Evolutionary conservation across 129 eudicot genomes (phyloP), one percentile per base, ranked within the genome.

Genomic region (Centrapalus pauciflorus): DNA sequence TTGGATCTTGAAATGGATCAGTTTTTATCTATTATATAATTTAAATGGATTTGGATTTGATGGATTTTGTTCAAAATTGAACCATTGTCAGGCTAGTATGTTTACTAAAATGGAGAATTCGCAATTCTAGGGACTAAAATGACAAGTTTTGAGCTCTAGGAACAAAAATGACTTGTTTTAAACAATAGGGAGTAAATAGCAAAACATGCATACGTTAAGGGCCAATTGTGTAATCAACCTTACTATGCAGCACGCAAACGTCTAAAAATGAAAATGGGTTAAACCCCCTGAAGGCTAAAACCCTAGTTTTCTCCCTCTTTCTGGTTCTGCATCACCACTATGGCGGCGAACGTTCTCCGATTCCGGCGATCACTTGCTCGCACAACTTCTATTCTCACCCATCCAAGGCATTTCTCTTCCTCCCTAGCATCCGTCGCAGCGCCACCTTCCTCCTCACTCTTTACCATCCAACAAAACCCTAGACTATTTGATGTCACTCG

Each of bases 281-380:
- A 72, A 72, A 70, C 75, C 75, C 67, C 75, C 67, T 43, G 28
- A 33, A 32, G 41, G 48, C 45, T 66, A 78, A n/a, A 78, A 79
- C 79, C 84, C 82, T 79, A 73, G 34, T 9, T 17, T 26, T 34
- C 24, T 13, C 76, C 16, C 56, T 0, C 21, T 51, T 21, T 57
- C 74, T 21, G 34, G 14, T 4, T 8, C 62, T 21, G 2, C 55
- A 59, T 66, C 73, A 51, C 61, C 78, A 60, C 73, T 21, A 82
- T 81, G 87, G 82, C 83, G 62, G 68, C 66, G 35, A 63, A 30
- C 70, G 75, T 78, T 20, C 78, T 78, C 66, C 96, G 88, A 17
- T 86, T 85, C 76, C 95, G 95, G 64, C 95, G 96, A 43, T 76
- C 85, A 50, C 74, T 81, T 1, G 20, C 84, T 11, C 74, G 80